phyloP scores from a whole-genome alignment of 2,329 filamentous ascomycete genomes.

The Trichoderma sp. region DNA sequence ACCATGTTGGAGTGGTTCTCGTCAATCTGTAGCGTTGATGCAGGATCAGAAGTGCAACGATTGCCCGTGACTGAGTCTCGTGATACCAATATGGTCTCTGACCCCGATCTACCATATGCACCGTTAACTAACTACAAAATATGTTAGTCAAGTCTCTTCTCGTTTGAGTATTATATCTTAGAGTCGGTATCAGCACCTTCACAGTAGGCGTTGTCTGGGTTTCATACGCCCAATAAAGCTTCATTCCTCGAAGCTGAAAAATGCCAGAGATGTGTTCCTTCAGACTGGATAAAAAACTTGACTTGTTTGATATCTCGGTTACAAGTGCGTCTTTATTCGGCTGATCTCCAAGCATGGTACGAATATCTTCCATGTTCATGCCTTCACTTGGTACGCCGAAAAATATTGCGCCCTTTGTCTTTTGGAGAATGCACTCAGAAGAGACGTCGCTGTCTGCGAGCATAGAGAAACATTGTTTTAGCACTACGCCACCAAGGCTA shows the following conservation, averaged over 20 bases:
- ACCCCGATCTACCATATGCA: not conserved
- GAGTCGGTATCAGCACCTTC: not conserved
- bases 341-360: not conserved
- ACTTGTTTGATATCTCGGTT: not conserved
- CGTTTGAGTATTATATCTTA: no score
- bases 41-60: no score
- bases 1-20: no score
- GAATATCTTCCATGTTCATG: not conserved
- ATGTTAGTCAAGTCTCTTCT: not conserved
- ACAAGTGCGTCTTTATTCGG: not conserved
- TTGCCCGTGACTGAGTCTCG: not conserved
- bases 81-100: not conserved
- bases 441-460: not conserved
- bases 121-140: not conserved
- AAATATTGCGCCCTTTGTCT: not conserved
- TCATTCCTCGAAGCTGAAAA: not conserved
- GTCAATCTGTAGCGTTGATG: no score
- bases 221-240: conserved; percentile 4
- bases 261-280: not conserved
- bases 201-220: not conserved
- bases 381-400: conserved; percentile 8
- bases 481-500: conserved; percentile 4
- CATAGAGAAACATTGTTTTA: not conserved
- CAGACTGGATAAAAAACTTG: not conserved
- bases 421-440: not conserved